Evolutionary conservation across 2,329 filamentous ascomycete genomes (phyloP).

Genomic region (Hymenoscyphus fructigenus): DNA sequence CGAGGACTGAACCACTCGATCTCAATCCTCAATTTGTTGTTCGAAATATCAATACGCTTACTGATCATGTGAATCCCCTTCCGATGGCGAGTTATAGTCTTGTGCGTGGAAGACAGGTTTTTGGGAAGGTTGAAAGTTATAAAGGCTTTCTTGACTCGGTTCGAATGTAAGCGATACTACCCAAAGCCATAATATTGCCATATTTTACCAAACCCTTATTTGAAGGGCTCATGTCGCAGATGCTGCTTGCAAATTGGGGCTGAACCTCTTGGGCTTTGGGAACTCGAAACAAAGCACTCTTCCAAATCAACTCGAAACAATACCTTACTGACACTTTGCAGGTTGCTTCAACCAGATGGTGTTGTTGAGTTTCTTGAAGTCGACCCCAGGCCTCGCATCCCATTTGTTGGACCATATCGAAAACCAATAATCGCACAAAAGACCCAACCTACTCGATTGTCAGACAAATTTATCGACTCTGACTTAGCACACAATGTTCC

Average conservation of each 20-base stretch:
- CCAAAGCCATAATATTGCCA: not conserved
- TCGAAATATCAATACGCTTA: constrained; percentile 32
- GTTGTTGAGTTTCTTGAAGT: constrained; percentile 36
- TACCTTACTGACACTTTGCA: not conserved
- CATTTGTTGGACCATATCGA: constrained; percentile 9
- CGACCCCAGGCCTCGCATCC: constrained; percentile 31
- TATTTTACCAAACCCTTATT: too few species aligned
- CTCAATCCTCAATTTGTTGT: constrained; percentile 31
- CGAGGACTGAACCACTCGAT: constrained; percentile 20
- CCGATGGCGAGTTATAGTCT: constrained; percentile 32
- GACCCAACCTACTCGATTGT: constrained; percentile 26
- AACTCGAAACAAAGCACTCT: not conserved
- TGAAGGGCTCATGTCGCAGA: too few species aligned
- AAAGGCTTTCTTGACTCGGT: constrained; percentile 34
- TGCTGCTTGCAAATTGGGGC: too few species aligned
- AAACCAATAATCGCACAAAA: constrained; percentile 17
- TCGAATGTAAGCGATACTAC: constrained; percentile 24
- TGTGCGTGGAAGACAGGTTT: constrained; percentile 34
- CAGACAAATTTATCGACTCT: constrained; percentile 29
- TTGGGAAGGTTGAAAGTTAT: constrained; percentile 32
- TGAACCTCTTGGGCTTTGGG: too few species aligned
- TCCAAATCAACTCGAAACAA: not conserved
- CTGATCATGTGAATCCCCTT: constrained; percentile 27
- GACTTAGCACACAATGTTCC: constrained; percentile 30
- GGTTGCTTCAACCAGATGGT: constrained; percentile 33